Base-by-base conservation (phyloP, 2,329 filamentous ascomycete species). In the Monosporascus sp. region DNA sequence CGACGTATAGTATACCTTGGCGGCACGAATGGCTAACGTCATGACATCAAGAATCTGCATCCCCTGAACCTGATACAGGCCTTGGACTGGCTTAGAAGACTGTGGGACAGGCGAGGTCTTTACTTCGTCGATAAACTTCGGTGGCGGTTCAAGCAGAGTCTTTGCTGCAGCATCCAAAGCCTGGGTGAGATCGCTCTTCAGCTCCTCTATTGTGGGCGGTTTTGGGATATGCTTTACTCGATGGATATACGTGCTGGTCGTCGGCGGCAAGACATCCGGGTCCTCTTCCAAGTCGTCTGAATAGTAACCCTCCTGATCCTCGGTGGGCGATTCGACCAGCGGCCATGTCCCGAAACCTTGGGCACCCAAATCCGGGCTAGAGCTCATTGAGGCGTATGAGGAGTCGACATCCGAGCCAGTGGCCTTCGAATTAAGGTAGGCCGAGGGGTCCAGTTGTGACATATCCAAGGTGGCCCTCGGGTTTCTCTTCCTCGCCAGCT, bases 1-100 rank as follows among this genome's bases (percentile, higher is more conserved):
- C 4, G 90, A 83, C 0, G 92, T 97, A 72, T 99, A 97, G 73
- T 97, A 99, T 63, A 95, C 87, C 72, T 95, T 96, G 49, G 94
- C 94, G 1, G 93, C 91, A 50, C 91, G 84, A 60, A 99, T 97
- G n/a, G 93, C 93, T 50, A 97, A 78, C 1, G 94, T 99, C 66
- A 94, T 88, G 50, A 96, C 85, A 68, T 97, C 93, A 52, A 97
- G 81, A 38, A 99, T 84, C 64, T 95, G 89, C 76, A 97, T 84
- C 18, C 93, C 94, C 68, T 96, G 90, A 22, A 96, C 80, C 70
- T 97, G 90, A 68, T 88, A 83, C 85, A 88, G 96, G 8, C 84
- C 86, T 59, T 84, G 82, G 20, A 77, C 75, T 17, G 66, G 64
- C 31, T 66, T 68, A 5, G 64, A 64, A 18, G 63, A 63, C 17